Evolutionary conservation across 148 eudicot species (phyloP).

Genomic region (Linanthus parryae): DNA sequence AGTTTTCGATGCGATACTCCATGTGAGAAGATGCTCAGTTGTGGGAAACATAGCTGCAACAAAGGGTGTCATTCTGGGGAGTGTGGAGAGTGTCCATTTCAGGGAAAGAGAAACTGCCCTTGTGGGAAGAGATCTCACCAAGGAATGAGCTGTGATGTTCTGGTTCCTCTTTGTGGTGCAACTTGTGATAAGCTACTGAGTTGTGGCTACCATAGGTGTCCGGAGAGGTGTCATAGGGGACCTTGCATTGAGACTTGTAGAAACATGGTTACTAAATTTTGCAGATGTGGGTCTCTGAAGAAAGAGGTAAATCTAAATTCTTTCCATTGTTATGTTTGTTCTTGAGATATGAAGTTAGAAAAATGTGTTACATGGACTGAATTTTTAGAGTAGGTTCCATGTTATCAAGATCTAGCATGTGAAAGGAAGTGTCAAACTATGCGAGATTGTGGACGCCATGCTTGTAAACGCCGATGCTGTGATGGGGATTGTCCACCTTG

Average conservation of each 20-base stretch:
- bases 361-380: constrained; percentile 10
- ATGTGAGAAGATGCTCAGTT: constrained; percentile 49
- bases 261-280: constrained; percentile 60
- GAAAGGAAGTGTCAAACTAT: constrained; percentile 83
- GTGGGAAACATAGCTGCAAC: constrained; percentile 83
- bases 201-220: constrained; percentile 85
- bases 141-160: constrained; percentile 91
- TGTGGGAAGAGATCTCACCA: constrained; percentile 83
- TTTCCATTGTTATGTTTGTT: neutral
- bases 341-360: constrained; percentile 1
- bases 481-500: constrained; percentile 97
- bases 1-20: constrained; percentile 55
- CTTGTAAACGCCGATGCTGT: constrained; percentile 93
- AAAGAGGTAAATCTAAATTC: constrained; percentile 60
- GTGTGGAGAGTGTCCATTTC: constrained; percentile 80
- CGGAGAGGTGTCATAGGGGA: constrained; percentile 89
- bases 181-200: constrained; percentile 78
- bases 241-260: constrained; percentile 78
- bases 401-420: constrained; percentile 90
- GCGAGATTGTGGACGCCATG: constrained; percentile 97
- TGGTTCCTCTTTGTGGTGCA: constrained; percentile 67
- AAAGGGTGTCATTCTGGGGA: constrained; percentile 80
- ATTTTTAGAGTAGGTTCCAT: constrained; percentile 83
- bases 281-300: constrained; percentile 88
- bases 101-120: constrained; percentile 82